A percentile compares a stretch with the other conserved stretches of the same genome.
Conservation (phyloP, 257 asterid genomes). For the Salvia miltiorrhiza region DNA sequence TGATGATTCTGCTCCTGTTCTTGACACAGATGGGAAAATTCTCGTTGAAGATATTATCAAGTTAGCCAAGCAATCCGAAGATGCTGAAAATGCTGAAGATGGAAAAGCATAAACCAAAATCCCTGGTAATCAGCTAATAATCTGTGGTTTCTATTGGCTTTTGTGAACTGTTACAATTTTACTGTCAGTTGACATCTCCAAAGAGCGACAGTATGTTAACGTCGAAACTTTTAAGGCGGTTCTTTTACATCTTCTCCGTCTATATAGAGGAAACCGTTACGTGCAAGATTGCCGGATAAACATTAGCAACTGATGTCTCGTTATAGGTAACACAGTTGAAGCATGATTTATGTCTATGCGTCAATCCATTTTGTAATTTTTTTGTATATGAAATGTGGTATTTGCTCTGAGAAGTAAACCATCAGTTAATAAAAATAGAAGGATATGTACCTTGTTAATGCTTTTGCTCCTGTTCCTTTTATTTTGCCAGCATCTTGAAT, state of each 20-base stretch:
- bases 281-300: constrained; percentile 20
- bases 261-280: constrained; percentile 10
- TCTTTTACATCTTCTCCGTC: constrained; percentile 12
- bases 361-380: constrained; percentile 7
- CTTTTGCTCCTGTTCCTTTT: background rate
- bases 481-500: background rate
- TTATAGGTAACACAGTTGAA: background rate
- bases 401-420: constrained; percentile 9
- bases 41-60: constrained; percentile 84
- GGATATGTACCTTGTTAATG: background rate
- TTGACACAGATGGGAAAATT: constrained; percentile 76
- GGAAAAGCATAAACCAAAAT: constrained; percentile 34
- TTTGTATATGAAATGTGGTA: constrained; percentile 23
- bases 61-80: constrained; percentile 64
- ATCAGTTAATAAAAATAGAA: constrained; percentile 2
- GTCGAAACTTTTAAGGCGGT: constrained; percentile 15
- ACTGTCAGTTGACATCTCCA: constrained; percentile 5
- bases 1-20: constrained; percentile 17
- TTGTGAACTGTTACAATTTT: background rate
- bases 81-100: constrained; percentile 46
- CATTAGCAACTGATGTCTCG: constrained; percentile 17
- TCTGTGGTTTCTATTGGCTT: constrained; percentile 1
- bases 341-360: background rate
- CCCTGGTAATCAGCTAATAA: constrained; percentile 3
- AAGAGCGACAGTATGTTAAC: background rate